Evolutionary conservation across 345 rosid genomes (phyloP).

Genomic region (Sisymbrium altissimum): DNA sequence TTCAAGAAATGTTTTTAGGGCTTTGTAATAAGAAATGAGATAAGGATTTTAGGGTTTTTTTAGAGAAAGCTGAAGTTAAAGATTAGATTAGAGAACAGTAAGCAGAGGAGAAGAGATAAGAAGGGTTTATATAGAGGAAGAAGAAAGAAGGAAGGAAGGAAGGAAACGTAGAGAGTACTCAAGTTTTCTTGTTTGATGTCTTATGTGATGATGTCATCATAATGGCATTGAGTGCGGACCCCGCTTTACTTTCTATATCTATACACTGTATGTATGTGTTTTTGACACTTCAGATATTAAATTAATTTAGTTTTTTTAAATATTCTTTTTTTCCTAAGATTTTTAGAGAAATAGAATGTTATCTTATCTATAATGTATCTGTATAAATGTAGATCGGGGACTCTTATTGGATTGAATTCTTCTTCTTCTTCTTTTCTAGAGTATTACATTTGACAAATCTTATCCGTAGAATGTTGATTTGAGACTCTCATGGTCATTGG

Average conservation of each 20-base stretch:
- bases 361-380: conserved; percentile 6
- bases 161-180: conserved; percentile 38
- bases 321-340: not conserved
- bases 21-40: not conserved
- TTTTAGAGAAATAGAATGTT: not conserved
- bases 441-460: conserved; percentile 6
- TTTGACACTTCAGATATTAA: not conserved
- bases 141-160: not conserved
- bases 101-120: not conserved
- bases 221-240: conserved; percentile 31
- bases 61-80: not conserved
- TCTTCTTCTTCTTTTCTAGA: not conserved
- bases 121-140: conserved; percentile 28
- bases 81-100: conserved; percentile 15
- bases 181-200: conserved; percentile 8
- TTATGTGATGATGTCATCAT: conserved; percentile 40
- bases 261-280: not conserved
- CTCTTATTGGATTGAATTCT: not conserved
- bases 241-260: conserved; percentile 19
- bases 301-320: not conserved
- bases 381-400: not conserved
- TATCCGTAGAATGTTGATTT: conserved; percentile 7
- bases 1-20: not conserved
- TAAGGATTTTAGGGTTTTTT: not conserved
- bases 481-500: conserved; percentile 5